A percentile compares a stretch with the other conserved stretches of the same genome.
phyloP scores from a whole-genome alignment of 148 eudicot species.

The Rhododendron ovatum region DNA sequence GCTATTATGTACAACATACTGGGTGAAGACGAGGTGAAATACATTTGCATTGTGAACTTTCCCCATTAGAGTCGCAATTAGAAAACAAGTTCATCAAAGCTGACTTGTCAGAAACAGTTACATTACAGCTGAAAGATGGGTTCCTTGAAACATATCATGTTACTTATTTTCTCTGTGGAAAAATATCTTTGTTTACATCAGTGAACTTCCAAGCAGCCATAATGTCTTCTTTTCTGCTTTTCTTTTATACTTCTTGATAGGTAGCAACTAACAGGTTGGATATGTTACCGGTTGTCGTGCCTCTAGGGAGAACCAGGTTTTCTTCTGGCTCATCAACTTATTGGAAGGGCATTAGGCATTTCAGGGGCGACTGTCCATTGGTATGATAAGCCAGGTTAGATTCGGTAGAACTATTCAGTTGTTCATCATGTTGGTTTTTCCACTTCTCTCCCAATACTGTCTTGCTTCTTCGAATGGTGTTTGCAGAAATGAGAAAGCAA shows the following conservation, averaged over 20 bases:
- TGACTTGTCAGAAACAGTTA: background rate
- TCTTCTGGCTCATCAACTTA: constrained; percentile 59
- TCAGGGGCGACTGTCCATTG: constrained; percentile 47
- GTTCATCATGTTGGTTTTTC: background rate
- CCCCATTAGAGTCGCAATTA: background rate
- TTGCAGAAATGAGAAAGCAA: constrained; percentile 83
- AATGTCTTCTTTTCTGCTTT: background rate
- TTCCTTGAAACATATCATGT: background rate
- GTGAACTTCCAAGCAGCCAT: background rate
- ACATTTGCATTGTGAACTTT: background rate
- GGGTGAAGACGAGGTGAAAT: constrained; percentile 89
- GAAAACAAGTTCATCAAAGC: background rate
- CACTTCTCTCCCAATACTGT: background rate
- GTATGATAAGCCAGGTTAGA: constrained; percentile 93
- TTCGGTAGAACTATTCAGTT: background rate
- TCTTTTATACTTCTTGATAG: background rate
- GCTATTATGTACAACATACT: constrained; percentile 88
- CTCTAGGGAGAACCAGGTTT: constrained; percentile 81
- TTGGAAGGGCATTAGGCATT: constrained; percentile 46
- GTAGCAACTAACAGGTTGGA: background rate
- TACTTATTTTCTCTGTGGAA: background rate
- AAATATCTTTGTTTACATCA: background rate
- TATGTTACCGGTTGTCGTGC: constrained; percentile 1
- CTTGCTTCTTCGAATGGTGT: constrained; percentile 3
- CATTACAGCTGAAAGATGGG: background rate